Evolutionary conservation across 2,329 filamentous ascomycete genomes (phyloP).

Genomic region (Colletotrichum sojae): DNA sequence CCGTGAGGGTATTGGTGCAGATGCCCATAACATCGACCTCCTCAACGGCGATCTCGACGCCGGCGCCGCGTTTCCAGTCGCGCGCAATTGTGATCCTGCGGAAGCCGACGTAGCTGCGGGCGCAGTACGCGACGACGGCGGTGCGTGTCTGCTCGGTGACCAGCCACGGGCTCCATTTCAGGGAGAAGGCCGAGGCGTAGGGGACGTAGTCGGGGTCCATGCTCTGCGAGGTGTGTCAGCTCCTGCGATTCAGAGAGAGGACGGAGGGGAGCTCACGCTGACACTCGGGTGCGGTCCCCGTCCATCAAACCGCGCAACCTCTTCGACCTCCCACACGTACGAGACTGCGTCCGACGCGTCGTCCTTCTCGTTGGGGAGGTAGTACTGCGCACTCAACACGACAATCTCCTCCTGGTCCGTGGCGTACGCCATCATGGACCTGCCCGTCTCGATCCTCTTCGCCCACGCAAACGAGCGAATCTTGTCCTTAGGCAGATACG

Average conservation of each 20-base stretch:
- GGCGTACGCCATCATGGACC: slow-evolving; percentile 64
- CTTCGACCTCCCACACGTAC: slow-evolving; percentile 64
- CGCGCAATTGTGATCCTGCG: slow-evolving; percentile 60
- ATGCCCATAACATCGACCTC: slow-evolving; percentile 60
- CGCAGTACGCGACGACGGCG: slow-evolving; percentile 65
- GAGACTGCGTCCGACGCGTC: slow-evolving; percentile 64
- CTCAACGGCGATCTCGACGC: slow-evolving; percentile 57
- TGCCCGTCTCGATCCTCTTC: slow-evolving; percentile 55
- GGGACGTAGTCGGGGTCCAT: slow-evolving; percentile 65
- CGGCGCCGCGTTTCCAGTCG: slow-evolving; percentile 51
- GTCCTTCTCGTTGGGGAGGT: slow-evolving; percentile 55
- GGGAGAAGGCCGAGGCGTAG: slow-evolving; percentile 62
- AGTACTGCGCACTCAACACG: slow-evolving; percentile 64
- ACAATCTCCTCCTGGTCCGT: slow-evolving; percentile 66
- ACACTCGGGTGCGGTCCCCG: slow-evolving; percentile 58
- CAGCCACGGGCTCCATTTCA: slow-evolving; percentile 70
- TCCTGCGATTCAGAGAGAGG: background rate
- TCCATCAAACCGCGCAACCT: slow-evolving; percentile 64
- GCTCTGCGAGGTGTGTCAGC: slow-evolving; percentile 12
- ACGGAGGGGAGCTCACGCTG: background rate
- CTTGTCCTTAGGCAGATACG: slow-evolving; percentile 43
- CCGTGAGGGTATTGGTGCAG: slow-evolving; percentile 64
- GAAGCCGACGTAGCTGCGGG: slow-evolving; percentile 69
- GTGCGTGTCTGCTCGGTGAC: slow-evolving; percentile 50
- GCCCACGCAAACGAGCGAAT: slow-evolving; percentile 70